phyloP scores from a whole-genome alignment of 805 yeast genomes.

The Hanseniaspora mollemarum region DNA sequence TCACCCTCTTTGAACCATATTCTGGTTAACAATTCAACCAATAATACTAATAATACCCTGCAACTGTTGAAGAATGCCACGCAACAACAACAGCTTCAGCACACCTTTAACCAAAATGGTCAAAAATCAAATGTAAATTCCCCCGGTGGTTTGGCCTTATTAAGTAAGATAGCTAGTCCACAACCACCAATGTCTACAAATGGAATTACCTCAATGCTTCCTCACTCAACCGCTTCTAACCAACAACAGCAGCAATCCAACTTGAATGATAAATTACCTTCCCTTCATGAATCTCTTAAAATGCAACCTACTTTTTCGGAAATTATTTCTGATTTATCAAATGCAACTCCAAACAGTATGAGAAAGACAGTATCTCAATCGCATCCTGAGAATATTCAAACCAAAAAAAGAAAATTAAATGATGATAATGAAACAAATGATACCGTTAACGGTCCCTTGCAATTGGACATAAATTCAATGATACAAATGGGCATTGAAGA shows the following conservation, averaged over 20 bases:
- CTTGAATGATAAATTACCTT: slow-evolving; percentile 5
- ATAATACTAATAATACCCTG: slow-evolving; percentile 4
- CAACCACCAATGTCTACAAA: slow-evolving; percentile 9
- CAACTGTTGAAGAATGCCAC: slow-evolving; percentile 12
- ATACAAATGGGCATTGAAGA: background rate
- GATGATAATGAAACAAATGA: background rate
- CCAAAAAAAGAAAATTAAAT: slow-evolving; percentile 1
- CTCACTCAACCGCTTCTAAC: background rate
- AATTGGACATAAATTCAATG: background rate
- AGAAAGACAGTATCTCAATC: background rate
- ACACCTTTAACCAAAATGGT: background rate
- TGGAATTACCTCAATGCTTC: background rate
- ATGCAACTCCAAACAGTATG: slow-evolving; percentile 7
- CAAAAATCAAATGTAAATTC: slow-evolving; percentile 7
- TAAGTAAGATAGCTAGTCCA: slow-evolving; percentile 14
- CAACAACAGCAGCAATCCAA: background rate
- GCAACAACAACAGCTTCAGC: slow-evolving; percentile 1
- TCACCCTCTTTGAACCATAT: slow-evolving; percentile 11
- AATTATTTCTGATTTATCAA: slow-evolving; percentile 15
- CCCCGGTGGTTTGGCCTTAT: slow-evolving; percentile 12
- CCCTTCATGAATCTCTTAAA: slow-evolving; percentile 7
- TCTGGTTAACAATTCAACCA: background rate
- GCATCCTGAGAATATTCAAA: background rate
- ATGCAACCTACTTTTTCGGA: slow-evolving; percentile 16
- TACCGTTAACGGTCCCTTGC: background rate